A percentile compares a stretch with the other conserved stretches of the same genome.
Evolutionary conservation across 176 grass and related monocot species (phyloP).

Genomic region (Poa pratensis): DNA sequence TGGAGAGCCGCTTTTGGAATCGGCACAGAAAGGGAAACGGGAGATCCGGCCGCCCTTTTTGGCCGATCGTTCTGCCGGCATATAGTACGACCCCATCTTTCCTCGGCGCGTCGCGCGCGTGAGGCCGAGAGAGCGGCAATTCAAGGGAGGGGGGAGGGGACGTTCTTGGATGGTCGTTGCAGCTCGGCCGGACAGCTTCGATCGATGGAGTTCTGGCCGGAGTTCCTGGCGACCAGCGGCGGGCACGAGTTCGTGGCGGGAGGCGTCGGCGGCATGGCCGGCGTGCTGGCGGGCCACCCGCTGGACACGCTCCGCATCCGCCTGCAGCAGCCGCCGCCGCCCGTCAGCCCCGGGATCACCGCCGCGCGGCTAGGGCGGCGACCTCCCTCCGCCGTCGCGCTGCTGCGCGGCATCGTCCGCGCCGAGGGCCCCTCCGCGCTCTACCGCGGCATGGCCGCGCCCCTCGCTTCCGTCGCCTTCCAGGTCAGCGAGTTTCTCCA

Average conservation of each 20-base stretch:
- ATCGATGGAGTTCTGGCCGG: constrained; percentile 97
- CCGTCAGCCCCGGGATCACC: constrained; percentile 35
- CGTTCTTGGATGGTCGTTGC: constrained; percentile 30
- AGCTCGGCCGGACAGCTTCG: not conserved
- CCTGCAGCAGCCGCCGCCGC: constrained; percentile 67
- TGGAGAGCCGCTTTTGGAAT: not conserved
- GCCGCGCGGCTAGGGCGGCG: constrained; percentile 11
- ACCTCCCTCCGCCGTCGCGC: constrained; percentile 49
- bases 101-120: not conserved
- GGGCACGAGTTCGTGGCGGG: constrained; percentile 87
- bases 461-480: constrained; percentile 83
- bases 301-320: constrained; percentile 96
- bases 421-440: constrained; percentile 84
- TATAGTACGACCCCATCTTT: not conserved
- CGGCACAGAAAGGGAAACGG: constrained; percentile 2
- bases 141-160: not conserved
- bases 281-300: constrained; percentile 83
- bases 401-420: constrained; percentile 72
- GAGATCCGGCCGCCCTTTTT: constrained; percentile 3
- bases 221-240: constrained; percentile 87
- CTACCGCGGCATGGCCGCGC: constrained; percentile 96
- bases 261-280: constrained; percentile 87
- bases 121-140: not conserved
- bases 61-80: not conserved
- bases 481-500: constrained; percentile 46